A percentile compares a stretch with the other conserved stretches of the same genome.
Evolutionary conservation across 202 grass and related monocot genomes (phyloP).

Genomic region (Bolboschoenoplectus hybrid): DNA sequence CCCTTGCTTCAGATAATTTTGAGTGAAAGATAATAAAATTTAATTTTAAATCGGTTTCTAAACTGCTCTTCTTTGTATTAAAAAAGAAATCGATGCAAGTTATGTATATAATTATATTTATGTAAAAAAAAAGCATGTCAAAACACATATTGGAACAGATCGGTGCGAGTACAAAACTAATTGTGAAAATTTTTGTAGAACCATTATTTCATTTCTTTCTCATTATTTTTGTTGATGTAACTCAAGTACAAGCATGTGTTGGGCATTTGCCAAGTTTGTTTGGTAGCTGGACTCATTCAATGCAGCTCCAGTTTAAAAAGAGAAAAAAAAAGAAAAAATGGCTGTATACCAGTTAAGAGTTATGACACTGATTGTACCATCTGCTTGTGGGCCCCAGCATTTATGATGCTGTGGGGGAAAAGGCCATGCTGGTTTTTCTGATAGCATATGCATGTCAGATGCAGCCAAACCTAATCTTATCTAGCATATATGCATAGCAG

Average conservation of each 20-base stretch:
- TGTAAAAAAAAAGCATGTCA: too few species aligned
- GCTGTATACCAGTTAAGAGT: slow-evolving; percentile 11
- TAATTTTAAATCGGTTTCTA: neutral
- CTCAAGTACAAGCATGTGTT: slow-evolving; percentile 33
- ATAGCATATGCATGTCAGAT: slow-evolving; percentile 33
- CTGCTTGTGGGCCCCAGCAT: slow-evolving; percentile 22
- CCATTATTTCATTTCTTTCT: slow-evolving; percentile 4
- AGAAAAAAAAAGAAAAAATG: slow-evolving; percentile 6
- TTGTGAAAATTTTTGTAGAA: neutral
- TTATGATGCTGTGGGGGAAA: neutral
- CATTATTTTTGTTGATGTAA: neutral
- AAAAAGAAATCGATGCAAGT: neutral
- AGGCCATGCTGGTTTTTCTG: neutral
- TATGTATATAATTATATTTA: neutral
- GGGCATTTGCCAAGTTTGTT: slow-evolving; percentile 34
- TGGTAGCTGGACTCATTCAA: slow-evolving; percentile 33
- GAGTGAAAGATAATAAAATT: neutral
- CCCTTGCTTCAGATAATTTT: neutral
- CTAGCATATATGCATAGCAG: slow-evolving; percentile 5
- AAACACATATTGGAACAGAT: neutral
- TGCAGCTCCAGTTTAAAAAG: slow-evolving; percentile 24
- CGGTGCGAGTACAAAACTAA: neutral
- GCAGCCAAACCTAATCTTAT: slow-evolving; percentile 34
- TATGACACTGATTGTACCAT: slow-evolving; percentile 32
- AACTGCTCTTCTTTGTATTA: neutral